phyloP scores from a whole-genome alignment of 1,139 yeast genomes.

The Blastobotrys niveus region DNA sequence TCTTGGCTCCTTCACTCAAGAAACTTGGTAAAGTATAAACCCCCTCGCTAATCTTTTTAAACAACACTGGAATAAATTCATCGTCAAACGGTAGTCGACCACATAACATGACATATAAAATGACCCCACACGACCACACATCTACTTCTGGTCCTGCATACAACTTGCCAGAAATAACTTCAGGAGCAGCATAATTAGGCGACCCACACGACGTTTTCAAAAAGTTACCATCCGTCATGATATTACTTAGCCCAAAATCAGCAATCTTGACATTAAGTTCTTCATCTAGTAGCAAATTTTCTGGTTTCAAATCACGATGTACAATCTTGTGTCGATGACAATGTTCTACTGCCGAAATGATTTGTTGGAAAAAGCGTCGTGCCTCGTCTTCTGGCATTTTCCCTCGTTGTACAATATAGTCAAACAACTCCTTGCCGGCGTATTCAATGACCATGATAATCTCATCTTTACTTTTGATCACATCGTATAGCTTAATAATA shows the following conservation, averaged over 20 bases:
- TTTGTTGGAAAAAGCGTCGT: constrained; percentile 91
- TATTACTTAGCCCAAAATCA: constrained; percentile 91
- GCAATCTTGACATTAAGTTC: constrained; percentile 92
- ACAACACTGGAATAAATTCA: constrained; percentile 92
- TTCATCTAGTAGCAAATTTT: constrained; percentile 84
- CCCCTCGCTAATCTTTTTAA: constrained; percentile 92
- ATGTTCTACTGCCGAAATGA: constrained; percentile 95
- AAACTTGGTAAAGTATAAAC: constrained; percentile 90
- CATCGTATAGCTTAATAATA: constrained; percentile 92
- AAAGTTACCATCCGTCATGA: constrained; percentile 97
- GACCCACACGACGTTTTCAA: constrained; percentile 95
- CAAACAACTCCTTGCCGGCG: constrained; percentile 94
- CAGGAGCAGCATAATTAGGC: constrained; percentile 98
- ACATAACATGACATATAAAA: constrained; percentile 91
- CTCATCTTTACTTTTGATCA: constrained; percentile 91
- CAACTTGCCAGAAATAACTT: constrained; percentile 89
- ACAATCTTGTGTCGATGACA: constrained; percentile 98
- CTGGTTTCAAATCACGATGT: constrained; percentile 94
- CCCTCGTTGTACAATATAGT: constrained; percentile 91
- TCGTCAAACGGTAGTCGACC: constrained; percentile 98
- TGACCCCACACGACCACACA: constrained; percentile 98
- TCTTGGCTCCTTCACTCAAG: constrained; percentile 81
- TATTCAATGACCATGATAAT: constrained; percentile 97
- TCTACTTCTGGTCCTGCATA: constrained; percentile 99
- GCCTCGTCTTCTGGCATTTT: constrained; percentile 95